phyloP scores from a whole-genome alignment of 2,329 filamentous ascomycete genomes.

The Myriosclerotinia duriaeana region DNA sequence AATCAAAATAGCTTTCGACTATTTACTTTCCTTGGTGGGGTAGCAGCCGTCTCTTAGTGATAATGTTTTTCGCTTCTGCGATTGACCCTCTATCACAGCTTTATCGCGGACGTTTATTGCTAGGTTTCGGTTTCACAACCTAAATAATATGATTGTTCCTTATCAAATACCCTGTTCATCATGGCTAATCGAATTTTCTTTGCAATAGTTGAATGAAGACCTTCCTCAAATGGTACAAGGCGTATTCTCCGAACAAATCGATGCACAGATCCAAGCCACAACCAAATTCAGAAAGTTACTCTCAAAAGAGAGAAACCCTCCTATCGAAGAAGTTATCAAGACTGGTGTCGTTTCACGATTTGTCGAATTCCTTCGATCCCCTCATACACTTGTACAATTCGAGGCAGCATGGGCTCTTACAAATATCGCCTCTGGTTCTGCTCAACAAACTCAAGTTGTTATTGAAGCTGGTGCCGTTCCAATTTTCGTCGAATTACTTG shows the following conservation, averaged over 20 bases:
- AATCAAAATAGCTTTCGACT: constrained; percentile 24
- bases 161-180: constrained; percentile 20
- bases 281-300: constrained; percentile 98
- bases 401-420: constrained; percentile 98
- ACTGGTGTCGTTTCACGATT: constrained; percentile 96
- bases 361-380: constrained; percentile 96
- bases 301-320: constrained; percentile 97
- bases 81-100: constrained; percentile 26
- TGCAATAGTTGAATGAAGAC: constrained; percentile 83
- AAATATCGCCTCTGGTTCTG: constrained; percentile 97
- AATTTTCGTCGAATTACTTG: constrained; percentile 95
- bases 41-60: constrained; percentile 29
- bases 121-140: constrained; percentile 16
- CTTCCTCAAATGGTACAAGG: constrained; percentile 97
- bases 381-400: constrained; percentile 97
- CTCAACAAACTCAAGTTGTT: constrained; percentile 96
- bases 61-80: constrained; percentile 38
- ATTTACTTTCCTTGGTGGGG: constrained; percentile 40
- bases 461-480: constrained; percentile 97
- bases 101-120: constrained; percentile 15
- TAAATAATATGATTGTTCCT: constrained; percentile 15
- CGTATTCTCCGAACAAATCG: constrained; percentile 98
- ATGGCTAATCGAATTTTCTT: constrained; percentile 30
- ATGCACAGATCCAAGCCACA: constrained; percentile 93
- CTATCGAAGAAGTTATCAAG: constrained; percentile 99